Evolutionary conservation across 768 basidiomycete genomes (phyloP).

Genomic region (Lactarius sp.): DNA sequence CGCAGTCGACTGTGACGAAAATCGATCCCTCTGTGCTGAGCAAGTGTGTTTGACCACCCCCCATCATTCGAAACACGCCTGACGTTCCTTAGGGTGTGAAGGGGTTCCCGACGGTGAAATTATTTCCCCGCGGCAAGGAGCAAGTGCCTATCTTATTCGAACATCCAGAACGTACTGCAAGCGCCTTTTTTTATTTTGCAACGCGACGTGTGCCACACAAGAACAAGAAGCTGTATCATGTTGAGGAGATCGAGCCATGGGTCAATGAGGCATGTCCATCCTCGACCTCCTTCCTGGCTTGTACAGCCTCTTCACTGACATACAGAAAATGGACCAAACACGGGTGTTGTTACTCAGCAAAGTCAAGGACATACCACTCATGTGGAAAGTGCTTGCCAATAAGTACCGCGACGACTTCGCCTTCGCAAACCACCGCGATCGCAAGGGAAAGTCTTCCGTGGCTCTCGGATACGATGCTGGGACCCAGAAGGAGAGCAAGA

Average conservation of each 20-base stretch:
- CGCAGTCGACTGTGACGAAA: conserved; percentile 91
- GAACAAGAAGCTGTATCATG: conserved; percentile 53
- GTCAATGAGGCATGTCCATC: conserved; percentile 51
- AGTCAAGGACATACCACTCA: conserved; percentile 66
- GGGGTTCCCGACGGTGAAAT: conserved; percentile 93
- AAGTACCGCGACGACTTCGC: conserved; percentile 59
- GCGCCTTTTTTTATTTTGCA: conserved; percentile 70
- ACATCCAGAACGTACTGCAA: conserved; percentile 62
- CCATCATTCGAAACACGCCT: neutral
- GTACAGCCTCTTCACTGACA: neutral
- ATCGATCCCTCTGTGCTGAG: conserved; percentile 77
- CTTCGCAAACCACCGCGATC: conserved; percentile 62
- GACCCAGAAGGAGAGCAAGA: conserved; percentile 50
- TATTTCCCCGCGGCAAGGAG: conserved; percentile 74
- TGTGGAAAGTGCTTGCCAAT: conserved; percentile 78
- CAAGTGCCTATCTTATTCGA: conserved; percentile 62
- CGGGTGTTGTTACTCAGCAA: conserved; percentile 70
- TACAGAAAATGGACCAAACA: conserved; percentile 39
- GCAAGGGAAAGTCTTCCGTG: conserved; percentile 53
- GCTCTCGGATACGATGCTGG: conserved; percentile 55
- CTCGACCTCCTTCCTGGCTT: neutral
- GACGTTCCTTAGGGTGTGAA: conserved; percentile 52
- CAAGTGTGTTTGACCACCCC: conserved; percentile 42
- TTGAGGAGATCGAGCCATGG: conserved; percentile 62
- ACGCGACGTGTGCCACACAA: conserved; percentile 68